Percentiles rank a stretch among this genome's conserved stretches.
Conservation (phyloP, 2,329 filamentous ascomycete genomes). For the Cordyceps farinosa region DNA sequence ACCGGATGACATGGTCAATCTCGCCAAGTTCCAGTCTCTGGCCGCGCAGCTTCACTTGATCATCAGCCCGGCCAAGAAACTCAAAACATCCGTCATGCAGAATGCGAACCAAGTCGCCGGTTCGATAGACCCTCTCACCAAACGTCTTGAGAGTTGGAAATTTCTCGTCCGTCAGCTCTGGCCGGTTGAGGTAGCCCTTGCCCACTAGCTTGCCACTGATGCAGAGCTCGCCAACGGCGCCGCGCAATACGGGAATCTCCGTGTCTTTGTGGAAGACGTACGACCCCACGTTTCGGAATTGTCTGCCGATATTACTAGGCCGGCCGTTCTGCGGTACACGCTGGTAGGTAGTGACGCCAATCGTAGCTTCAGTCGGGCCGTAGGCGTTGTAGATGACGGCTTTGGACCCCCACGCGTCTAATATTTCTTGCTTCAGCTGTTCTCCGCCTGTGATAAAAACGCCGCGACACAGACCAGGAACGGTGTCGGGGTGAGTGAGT, state of each 20-base stretch:
- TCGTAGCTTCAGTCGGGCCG: conserved; percentile 88
- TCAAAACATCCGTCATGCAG: conserved; percentile 79
- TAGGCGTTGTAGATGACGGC: conserved; percentile 88
- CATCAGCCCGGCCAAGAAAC: conserved; percentile 83
- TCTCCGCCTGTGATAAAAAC: conserved; percentile 95
- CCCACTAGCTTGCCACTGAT: conserved; percentile 84
- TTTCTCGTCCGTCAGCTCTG: conserved; percentile 69
- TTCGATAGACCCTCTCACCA: conserved; percentile 71
- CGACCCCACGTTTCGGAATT: conserved; percentile 84
- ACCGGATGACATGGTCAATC: conserved; percentile 78
- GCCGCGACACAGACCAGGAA: conserved; percentile 73
- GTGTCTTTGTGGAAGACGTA: conserved; percentile 72
- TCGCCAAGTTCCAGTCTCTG: conserved; percentile 87
- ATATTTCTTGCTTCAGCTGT: conserved; percentile 80
- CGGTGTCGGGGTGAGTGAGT: conserved; percentile 72
- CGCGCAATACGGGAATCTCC: conserved; percentile 67
- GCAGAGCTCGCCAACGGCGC: conserved; percentile 83
- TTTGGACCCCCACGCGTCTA: conserved; percentile 78
- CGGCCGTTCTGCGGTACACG: conserved; percentile 73
- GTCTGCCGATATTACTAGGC: conserved; percentile 80
- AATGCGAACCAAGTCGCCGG: conserved; percentile 81
- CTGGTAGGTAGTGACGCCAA: conserved; percentile 87
- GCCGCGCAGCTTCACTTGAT: conserved; percentile 87
- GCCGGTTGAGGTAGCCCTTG: conserved; percentile 79
- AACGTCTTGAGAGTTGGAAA: conserved; percentile 64